Evolutionary conservation across 2,329 filamentous ascomycete species (phyloP).

Genomic region (Stemphylium vesicarium): DNA sequence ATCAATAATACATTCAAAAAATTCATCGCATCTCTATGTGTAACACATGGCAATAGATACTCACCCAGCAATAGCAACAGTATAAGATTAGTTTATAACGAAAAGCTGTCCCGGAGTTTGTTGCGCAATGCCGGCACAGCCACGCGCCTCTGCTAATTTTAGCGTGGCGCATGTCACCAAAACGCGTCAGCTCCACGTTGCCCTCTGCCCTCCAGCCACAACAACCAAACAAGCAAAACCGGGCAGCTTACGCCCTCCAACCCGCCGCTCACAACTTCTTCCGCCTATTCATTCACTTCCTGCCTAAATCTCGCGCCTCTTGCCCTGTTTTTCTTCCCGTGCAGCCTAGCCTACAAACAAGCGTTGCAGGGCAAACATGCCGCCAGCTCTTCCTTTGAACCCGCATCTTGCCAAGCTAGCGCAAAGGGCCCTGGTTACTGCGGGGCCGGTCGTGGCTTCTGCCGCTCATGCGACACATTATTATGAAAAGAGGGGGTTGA

Average conservation of each 20-base stretch:
- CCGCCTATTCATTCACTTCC: neutral
- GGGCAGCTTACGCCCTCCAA: neutral
- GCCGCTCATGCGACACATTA: constrained; percentile 27
- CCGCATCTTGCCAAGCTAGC: constrained; percentile 31
- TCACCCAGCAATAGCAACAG: too few species aligned
- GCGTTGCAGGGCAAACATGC: constrained; percentile 18
- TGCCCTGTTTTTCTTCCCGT: neutral
- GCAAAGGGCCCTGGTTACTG: constrained; percentile 33
- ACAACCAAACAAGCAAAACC: constrained; percentile 1
- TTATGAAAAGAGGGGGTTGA: constrained; percentile 61
- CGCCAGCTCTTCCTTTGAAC: constrained; percentile 26
- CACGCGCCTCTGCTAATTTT: constrained; percentile 23
- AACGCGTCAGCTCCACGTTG: constrained; percentile 24
- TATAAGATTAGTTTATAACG: too few species aligned
- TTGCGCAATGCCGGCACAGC: constrained; percentile 18
- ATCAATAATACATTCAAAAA: too few species aligned
- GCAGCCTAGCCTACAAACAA: too few species aligned
- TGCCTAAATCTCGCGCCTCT: neutral
- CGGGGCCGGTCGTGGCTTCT: constrained; percentile 29
- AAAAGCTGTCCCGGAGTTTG: neutral
- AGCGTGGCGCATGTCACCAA: constrained; percentile 32
- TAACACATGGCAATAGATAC: too few species aligned
- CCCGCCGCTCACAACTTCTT: neutral
- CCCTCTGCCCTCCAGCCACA: constrained; percentile 11
- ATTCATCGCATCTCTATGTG: too few species aligned